Evolutionary conservation across 495 filamentous ascomycete genomes (phyloP).

Genomic region (Annulohypoxylon bovei): DNA sequence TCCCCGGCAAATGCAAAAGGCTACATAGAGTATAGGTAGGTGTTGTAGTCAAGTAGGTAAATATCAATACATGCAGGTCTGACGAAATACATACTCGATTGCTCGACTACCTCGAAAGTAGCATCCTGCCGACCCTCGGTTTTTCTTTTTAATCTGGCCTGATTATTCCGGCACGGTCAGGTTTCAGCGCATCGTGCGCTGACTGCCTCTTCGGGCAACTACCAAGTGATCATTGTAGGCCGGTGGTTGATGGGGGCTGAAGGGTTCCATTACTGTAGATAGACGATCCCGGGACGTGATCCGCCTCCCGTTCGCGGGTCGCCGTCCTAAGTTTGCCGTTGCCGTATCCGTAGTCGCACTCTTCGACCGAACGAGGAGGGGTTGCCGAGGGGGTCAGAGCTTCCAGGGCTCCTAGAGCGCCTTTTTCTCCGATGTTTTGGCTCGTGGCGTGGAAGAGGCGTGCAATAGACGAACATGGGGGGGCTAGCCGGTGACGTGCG

Average conservation of each 20-base stretch:
- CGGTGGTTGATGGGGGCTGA: conserved; percentile 41
- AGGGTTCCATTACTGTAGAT: conserved; percentile 31
- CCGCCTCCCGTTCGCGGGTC: conserved; percentile 39
- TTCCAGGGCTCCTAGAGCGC: conserved; percentile 20
- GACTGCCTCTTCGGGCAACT: conserved; percentile 43
- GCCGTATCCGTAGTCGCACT: conserved; percentile 34
- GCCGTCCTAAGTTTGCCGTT: conserved; percentile 35
- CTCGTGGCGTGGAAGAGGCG: conserved; percentile 33
- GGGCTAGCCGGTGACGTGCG: not conserved
- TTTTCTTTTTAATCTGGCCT: conserved; percentile 35
- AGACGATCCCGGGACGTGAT: conserved; percentile 38
- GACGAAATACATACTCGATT: conserved; percentile 41
- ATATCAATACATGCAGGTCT: conserved; percentile 37
- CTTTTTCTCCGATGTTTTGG: conserved; percentile 38
- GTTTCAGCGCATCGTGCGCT: conserved; percentile 43
- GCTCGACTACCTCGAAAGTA: conserved; percentile 36
- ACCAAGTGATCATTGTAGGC: conserved; percentile 29
- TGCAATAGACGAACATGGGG: conserved; percentile 17
- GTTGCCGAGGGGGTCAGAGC: conserved; percentile 10
- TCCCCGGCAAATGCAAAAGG: conserved; percentile 36
- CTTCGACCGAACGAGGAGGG: conserved; percentile 33
- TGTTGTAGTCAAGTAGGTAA: conserved; percentile 23
- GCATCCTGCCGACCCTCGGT: conserved; percentile 25
- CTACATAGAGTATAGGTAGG: conserved; percentile 22
- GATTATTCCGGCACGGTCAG: conserved; percentile 30